Evolutionary conservation across 176 grass and related monocot genomes (phyloP).

Genomic region (Paspalum notatum): DNA sequence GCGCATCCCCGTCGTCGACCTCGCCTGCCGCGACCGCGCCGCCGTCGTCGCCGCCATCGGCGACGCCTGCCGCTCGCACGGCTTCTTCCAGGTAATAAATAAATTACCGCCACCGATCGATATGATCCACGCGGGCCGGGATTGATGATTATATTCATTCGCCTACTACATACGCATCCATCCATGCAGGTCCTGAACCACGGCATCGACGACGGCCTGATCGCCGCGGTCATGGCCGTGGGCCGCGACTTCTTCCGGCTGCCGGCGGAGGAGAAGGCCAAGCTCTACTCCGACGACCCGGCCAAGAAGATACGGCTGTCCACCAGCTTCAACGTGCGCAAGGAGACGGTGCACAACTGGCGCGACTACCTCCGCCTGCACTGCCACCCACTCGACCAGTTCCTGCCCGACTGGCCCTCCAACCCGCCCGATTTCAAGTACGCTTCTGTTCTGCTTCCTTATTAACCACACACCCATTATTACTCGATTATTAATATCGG

Average conservation of each 20-base stretch:
- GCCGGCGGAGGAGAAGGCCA: conserved; percentile 70
- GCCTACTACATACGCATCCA: too few species aligned
- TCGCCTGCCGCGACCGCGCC: conserved; percentile 37
- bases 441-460: background rate
- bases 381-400: conserved; percentile 73
- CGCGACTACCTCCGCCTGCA: conserved; percentile 89
- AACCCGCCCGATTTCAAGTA: conserved; percentile 70
- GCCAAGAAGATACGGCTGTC: conserved; percentile 71
- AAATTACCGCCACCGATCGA: background rate
- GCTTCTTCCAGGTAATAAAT: conserved; percentile 82
- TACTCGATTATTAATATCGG: background rate
- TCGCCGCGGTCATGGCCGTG: conserved; percentile 44
- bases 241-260: conserved; percentile 63
- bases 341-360: conserved; percentile 83
- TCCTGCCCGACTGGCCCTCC: conserved; percentile 67
- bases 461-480: background rate
- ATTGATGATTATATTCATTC: too few species aligned
- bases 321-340: conserved; percentile 80
- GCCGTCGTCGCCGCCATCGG: conserved; percentile 37
- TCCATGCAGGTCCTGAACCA: conserved; percentile 62
- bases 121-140: too few species aligned
- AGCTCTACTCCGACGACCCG: conserved; percentile 83
- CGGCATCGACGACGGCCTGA: conserved; percentile 35
- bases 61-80: conserved; percentile 59
- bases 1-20: conserved; percentile 65